phyloP scores from a whole-genome alignment of 768 basidiomycete genomes.

The Suillus brevipes region DNA sequence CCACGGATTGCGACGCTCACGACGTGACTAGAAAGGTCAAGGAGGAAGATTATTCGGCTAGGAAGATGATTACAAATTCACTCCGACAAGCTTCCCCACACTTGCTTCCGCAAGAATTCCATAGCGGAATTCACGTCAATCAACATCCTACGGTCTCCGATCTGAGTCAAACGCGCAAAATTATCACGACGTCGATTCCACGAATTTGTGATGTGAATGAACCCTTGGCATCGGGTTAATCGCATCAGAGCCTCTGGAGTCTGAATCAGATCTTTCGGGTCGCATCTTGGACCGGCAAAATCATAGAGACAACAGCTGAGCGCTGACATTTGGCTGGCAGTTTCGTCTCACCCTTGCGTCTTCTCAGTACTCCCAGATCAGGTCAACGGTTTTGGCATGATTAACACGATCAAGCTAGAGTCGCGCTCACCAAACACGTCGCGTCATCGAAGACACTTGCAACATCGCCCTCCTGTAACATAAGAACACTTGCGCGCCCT shows the following conservation, averaged over 20 bases:
- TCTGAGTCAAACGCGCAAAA: neutral
- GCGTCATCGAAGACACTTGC: too few relatives aligned
- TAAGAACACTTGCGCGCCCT: neutral
- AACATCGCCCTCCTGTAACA: too few relatives aligned
- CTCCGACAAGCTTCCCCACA: too few relatives aligned
- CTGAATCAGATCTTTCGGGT: neutral
- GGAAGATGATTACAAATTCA: neutral
- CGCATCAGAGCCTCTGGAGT: neutral
- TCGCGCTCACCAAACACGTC: neutral
- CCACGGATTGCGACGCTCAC: neutral
- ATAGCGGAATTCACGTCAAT: neutral
- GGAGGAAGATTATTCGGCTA: neutral
- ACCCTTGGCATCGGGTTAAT: neutral
- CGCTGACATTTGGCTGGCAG: too few relatives aligned
- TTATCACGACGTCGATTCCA: neutral
- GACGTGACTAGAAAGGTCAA: neutral
- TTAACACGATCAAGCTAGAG: neutral
- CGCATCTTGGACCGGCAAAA: neutral
- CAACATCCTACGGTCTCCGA: neutral
- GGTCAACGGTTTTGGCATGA: neutral
- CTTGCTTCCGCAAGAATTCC: too few relatives aligned
- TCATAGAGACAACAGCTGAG: neutral
- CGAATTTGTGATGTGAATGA: neutral
- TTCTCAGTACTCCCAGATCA: neutral
- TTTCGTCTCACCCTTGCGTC: neutral